These are phyloP conservation scores for Fragilaria crotonensis DNA, from an alignment of 108 stramenopile genomes.

Conservation along the genomic window DNA sequence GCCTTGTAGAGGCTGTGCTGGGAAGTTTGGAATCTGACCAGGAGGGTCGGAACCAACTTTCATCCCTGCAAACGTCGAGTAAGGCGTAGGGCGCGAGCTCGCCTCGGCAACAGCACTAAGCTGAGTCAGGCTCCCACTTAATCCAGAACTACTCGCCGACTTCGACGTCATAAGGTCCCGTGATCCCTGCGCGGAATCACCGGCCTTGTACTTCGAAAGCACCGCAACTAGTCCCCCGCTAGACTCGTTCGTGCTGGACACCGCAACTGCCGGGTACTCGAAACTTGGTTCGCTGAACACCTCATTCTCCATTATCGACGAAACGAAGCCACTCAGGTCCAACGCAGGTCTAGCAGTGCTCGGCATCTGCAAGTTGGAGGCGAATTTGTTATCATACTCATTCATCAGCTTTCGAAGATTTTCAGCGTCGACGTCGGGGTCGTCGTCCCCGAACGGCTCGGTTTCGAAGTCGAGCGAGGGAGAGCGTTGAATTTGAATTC, in stretches of 20 bases:
- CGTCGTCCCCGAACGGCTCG: not conserved
- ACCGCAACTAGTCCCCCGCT: not conserved
- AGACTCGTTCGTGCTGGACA: not conserved
- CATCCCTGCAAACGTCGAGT: not conserved
- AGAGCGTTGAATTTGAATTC: slow-evolving; percentile 35
- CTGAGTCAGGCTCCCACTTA: not conserved
- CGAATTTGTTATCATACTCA: not conserved
- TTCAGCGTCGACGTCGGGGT: not conserved
- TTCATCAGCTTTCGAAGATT: not conserved
- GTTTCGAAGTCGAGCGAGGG: slow-evolving; percentile 28
- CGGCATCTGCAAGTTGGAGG: not conserved
- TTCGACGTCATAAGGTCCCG: not conserved
- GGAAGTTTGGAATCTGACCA: not conserved
- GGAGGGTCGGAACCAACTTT: not conserved
- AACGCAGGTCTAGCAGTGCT: not conserved
- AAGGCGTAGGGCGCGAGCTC: not conserved
- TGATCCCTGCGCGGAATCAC: not conserved
- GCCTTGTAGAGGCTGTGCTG: not conserved
- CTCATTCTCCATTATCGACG: not conserved
- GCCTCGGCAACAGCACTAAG: not conserved
- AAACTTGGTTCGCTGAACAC: not conserved
- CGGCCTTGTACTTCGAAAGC: not conserved
- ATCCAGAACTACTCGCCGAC: not conserved
- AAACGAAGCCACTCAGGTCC: not conserved
- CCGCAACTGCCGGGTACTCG: not conserved